Base-by-base conservation (phyloP, 768 basidiomycete species). In the Leccinum truebloodii region DNA sequence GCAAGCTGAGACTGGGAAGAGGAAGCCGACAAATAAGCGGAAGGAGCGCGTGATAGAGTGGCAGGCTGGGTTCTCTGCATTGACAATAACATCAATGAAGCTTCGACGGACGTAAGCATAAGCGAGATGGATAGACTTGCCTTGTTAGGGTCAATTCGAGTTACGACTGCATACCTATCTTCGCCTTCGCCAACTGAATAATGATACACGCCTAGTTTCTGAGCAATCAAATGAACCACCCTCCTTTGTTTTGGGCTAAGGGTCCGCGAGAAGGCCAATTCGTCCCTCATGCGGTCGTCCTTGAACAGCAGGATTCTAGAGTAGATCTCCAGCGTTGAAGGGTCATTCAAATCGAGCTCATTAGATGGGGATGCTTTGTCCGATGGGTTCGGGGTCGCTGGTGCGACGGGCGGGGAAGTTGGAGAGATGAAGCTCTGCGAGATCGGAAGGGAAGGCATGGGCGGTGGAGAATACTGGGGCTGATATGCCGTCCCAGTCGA, bases 261-360 rank as follows among this genome's bases (percentile, higher is more conserved):
- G 14, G 88, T 86, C 58, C 92, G 80, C n/a, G 95, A 95, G 75
- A 98, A 98, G 5, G 95, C 95, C 57, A 98, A 86, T 74, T 98
- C 95, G 68, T 98, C 95, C 37, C 96, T 84, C 93, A 98, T 95
- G 67, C 84, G 86, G 73, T 98, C 95, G 67, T 97, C 95, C 79
- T 96, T 98, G 87, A 99, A 99, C 41, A 98, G 81, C 41, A 98
- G 79, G 64, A 98, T 92, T 65, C 95, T 85, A 53, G 97, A 98
- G 73, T 98, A 98, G 66, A 99, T 97, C 76, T 98, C 96, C 65
- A 99, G 79, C 9, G 95, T 96, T 28, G 90, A 87, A 4, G 96
- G 90, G 73, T 99, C 97, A 68, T 98, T 98, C 67, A 98, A 80
- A 74, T 99, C 96, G 59, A 99, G 82, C 75, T 97, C 94, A 59